A percentile compares a stretch with the other conserved stretches of the same genome.
phyloP scores from a whole-genome alignment of 75 land plant genomes.

The Selaginella moellendorffii region DNA sequence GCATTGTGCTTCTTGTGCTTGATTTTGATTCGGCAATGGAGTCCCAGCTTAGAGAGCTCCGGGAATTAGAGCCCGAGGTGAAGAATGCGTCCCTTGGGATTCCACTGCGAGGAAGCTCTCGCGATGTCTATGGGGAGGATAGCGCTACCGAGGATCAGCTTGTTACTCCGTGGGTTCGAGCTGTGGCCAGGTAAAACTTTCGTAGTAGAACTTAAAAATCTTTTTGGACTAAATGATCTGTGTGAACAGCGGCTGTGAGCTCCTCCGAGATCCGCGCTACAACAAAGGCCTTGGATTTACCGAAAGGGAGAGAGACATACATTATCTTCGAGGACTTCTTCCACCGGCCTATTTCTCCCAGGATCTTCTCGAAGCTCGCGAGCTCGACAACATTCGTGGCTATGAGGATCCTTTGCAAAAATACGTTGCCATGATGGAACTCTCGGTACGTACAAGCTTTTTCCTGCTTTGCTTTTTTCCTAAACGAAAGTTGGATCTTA shows the following conservation, averaged over 20 bases:
- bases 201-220: background rate
- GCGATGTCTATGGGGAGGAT: conserved; percentile 75
- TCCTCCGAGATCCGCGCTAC: conserved; percentile 72
- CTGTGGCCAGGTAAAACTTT: conserved; percentile 57
- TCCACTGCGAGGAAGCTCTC: conserved; percentile 57
- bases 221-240: background rate
- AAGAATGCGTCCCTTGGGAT: conserved; percentile 20
- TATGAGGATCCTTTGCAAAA: conserved; percentile 71
- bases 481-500: background rate
- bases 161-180: conserved; percentile 69
- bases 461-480: background rate
- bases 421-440: conserved; percentile 90
- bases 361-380: conserved; percentile 43
- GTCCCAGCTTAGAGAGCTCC: conserved; percentile 22
- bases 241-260: conserved; percentile 46
- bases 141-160: conserved; percentile 62
- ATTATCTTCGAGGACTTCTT: conserved; percentile 74
- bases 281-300: conserved; percentile 88
- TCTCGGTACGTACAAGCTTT: conserved; percentile 50
- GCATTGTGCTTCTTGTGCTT: too few relatives aligned
- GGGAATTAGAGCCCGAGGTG: conserved; percentile 19
- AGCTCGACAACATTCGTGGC: conserved; percentile 57
- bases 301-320: conserved; percentile 74
- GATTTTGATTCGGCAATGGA: conserved; percentile 29
- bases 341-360: conserved; percentile 55